These are phyloP conservation scores for Rhizophagus sp. DNA, from an alignment of 192 early-diverging fungal species.

Conservation along the genomic window DNA sequence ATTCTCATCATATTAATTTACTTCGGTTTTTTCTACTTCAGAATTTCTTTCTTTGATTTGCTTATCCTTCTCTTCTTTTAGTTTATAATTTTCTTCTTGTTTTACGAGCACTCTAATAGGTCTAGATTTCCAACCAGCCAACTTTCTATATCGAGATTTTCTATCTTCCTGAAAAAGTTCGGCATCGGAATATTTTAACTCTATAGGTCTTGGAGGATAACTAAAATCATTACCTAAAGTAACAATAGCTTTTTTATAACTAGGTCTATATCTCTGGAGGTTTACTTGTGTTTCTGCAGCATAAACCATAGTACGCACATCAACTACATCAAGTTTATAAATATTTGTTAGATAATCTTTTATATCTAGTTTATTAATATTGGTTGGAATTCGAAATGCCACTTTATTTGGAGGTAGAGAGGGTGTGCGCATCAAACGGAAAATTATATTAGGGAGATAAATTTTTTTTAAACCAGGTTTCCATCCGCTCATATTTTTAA, in stretches of 20 bases:
- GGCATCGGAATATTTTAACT: neutral
- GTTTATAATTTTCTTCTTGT: neutral
- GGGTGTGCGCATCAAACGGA: conserved; percentile 77
- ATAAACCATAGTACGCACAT: conserved; percentile 91
- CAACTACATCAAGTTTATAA: conserved; percentile 78
- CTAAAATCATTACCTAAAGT: conserved; percentile 54
- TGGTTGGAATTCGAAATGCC: conserved; percentile 87
- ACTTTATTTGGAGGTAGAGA: conserved; percentile 82
- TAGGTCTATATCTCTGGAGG: conserved; percentile 33
- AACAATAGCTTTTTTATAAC: conserved; percentile 63
- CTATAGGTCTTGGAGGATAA: conserved; percentile 43
- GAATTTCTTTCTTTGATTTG: neutral
- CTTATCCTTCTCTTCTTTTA: neutral
- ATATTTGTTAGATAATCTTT: conserved; percentile 80
- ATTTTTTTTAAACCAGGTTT: conserved; percentile 57
- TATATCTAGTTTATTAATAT: conserved; percentile 94
- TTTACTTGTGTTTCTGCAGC: conserved; percentile 52
- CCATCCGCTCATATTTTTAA: neutral
- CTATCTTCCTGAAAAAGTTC: neutral
- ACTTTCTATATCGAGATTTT: neutral
- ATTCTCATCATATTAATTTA: too few species aligned
- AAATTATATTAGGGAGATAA: conserved; percentile 85
- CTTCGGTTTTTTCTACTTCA: too few species aligned
- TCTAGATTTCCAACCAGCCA: neutral
- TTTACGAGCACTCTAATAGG: neutral